Percentiles rank a stretch among this genome's conserved stretches.
phyloP scores from a whole-genome alignment of 176 grass and related monocot genomes.

The Zoysia pacifica region DNA sequence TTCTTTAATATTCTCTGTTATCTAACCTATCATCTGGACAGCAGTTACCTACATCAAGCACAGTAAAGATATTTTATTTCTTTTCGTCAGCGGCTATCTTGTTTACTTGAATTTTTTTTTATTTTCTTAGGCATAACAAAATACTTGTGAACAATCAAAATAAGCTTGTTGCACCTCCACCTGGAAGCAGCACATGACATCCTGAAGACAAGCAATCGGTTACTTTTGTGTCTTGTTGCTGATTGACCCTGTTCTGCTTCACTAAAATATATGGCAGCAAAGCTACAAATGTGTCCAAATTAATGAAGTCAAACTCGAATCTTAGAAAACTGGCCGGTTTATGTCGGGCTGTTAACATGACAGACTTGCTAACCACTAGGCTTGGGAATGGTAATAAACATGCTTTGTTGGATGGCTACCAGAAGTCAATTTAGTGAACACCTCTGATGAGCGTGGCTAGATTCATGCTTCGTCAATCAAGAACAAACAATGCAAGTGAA shows the following conservation, averaged over 20 bases:
- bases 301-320: conserved; percentile 41
- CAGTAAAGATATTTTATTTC: too few relatives aligned
- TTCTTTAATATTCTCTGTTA: neutral
- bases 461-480: conserved; percentile 15
- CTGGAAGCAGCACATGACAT: conserved; percentile 24
- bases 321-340: conserved; percentile 3
- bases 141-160: neutral
- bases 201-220: conserved; percentile 47
- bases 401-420: conserved; percentile 34
- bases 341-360: neutral
- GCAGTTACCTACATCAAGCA: neutral
- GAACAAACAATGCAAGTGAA: conserved; percentile 39
- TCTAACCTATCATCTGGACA: conserved; percentile 23
- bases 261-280: conserved; percentile 14
- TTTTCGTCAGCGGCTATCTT: neutral
- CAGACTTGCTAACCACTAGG: neutral
- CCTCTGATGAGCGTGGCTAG: conserved; percentile 31
- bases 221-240: conserved; percentile 29
- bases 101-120: neutral
- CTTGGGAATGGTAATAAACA: conserved; percentile 30
- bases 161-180: neutral
- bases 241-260: conserved; percentile 17
- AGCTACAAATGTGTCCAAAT: conserved; percentile 15
- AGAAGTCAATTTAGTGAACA: neutral
- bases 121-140: neutral